Conservation (phyloP, 1,139 yeast species). For the Yamadazyma atmosphaerica region DNA sequence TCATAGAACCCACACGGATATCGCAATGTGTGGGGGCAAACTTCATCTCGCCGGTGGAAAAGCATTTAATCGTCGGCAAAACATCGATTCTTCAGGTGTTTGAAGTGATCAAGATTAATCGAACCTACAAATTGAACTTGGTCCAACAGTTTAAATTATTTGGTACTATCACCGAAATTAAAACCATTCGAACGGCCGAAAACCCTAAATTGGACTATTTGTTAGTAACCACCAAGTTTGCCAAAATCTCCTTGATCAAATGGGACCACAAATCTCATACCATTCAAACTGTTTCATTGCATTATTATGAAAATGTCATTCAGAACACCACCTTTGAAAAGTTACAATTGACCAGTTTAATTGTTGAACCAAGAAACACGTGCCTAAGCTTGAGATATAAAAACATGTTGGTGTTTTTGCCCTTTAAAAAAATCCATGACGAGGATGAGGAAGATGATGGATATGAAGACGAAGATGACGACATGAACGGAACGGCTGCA, state of each 20-base stretch:
- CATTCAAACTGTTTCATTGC: slow-evolving; percentile 75
- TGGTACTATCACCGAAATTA: slow-evolving; percentile 66
- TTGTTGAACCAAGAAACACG: slow-evolving; percentile 63
- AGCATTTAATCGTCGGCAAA: slow-evolving; percentile 68
- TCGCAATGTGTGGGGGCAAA: slow-evolving; percentile 61
- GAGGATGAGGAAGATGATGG: slow-evolving; percentile 36
- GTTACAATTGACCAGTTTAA: slow-evolving; percentile 47
- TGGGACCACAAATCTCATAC: slow-evolving; percentile 61
- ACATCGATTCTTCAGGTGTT: slow-evolving; percentile 74
- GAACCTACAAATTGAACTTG: slow-evolving; percentile 46
- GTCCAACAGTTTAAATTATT: slow-evolving; percentile 68
- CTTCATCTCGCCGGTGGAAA: slow-evolving; percentile 51
- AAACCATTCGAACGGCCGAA: slow-evolving; percentile 52
- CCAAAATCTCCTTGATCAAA: slow-evolving; percentile 72
- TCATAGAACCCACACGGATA: slow-evolving; percentile 78
- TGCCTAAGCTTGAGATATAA: slow-evolving; percentile 68
- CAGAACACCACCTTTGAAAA: slow-evolving; percentile 51
- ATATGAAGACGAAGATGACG: slow-evolving; percentile 22
- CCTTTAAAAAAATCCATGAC: slow-evolving; percentile 53
- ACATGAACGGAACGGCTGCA: not conserved
- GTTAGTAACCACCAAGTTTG: slow-evolving; percentile 67
- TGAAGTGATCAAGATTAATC: slow-evolving; percentile 34
- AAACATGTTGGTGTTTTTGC: slow-evolving; percentile 73
- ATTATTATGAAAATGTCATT: slow-evolving; percentile 77
- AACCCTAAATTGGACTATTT: slow-evolving; percentile 57